Conservation (phyloP, 345 rosid genomes). For the Mercurialis annua region DNA sequence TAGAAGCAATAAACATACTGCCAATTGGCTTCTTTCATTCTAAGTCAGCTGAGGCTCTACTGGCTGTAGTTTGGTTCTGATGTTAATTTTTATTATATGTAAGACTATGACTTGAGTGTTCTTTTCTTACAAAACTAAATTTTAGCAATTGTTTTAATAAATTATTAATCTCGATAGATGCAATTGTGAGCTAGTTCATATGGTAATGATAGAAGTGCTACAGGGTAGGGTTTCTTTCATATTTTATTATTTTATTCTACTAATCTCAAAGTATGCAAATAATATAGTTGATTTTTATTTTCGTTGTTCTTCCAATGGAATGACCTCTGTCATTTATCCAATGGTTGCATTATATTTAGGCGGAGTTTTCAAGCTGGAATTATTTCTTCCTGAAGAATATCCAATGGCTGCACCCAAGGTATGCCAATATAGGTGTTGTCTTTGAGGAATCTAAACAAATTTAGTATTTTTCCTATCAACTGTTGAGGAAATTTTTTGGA, state of each 20-base stretch:
- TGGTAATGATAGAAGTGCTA: not conserved
- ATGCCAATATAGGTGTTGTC: conserved; percentile 2
- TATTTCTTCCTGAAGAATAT: conserved; percentile 98
- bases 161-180: not conserved
- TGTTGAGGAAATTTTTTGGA: no score
- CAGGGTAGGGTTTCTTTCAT: not conserved
- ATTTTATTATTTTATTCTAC: not conserved
- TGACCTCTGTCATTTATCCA: conserved; percentile 13
- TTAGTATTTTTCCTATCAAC: not conserved
- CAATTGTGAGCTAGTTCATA: not conserved
- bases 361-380: conserved; percentile 98
- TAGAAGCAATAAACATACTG: no score
- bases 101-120: not conserved
- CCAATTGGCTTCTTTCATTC: not conserved
- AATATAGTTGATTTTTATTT: not conserved
- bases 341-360: conserved; percentile 43
- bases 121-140: not conserved
- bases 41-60: not conserved
- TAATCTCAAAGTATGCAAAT: not conserved
- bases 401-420: conserved; percentile 99
- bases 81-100: not conserved
- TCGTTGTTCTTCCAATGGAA: not conserved
- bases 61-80: not conserved
- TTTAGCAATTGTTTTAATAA: not conserved
- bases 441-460: not conserved